Evolutionary conservation across 306 rosid species (phyloP).

Genomic region (Pyrus betulifolia): DNA sequence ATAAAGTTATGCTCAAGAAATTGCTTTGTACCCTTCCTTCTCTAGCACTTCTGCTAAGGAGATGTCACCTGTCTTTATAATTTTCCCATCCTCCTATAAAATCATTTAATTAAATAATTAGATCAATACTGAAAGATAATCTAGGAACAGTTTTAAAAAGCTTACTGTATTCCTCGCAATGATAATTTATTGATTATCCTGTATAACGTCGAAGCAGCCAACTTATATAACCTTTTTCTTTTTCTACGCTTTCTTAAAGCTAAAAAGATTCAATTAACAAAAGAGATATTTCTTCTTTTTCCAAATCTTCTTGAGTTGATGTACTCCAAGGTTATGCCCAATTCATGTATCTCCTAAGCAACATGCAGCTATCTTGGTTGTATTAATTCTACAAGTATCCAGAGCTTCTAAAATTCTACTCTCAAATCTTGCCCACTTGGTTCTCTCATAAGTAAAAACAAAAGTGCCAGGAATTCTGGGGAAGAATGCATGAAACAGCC

Average conservation of each 20-base stretch:
- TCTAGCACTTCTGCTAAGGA: constrained; percentile 70
- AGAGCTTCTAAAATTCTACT: background rate
- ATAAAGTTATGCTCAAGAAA: constrained; percentile 32
- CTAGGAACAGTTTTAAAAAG: background rate
- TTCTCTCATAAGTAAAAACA: background rate
- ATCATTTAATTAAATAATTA: background rate
- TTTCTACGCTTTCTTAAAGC: background rate
- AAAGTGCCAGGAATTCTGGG: background rate
- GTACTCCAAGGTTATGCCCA: background rate
- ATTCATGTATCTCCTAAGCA: background rate
- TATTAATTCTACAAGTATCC: background rate
- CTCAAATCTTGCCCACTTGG: background rate
- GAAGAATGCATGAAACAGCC: background rate
- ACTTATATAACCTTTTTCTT: background rate
- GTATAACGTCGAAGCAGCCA: background rate
- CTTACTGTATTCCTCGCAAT: background rate
- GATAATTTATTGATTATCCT: background rate
- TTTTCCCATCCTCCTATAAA: constrained; percentile 67
- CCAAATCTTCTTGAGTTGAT: background rate
- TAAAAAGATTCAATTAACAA: background rate
- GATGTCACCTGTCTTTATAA: constrained; percentile 69
- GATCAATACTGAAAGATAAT: background rate
- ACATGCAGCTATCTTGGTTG: background rate
- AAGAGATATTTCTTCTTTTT: background rate
- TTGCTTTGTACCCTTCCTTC: constrained; percentile 63